These are phyloP conservation scores for Penicillium lividum DNA, from an alignment of 495 filamentous ascomycete genomes.

Conservation along the genomic window DNA sequence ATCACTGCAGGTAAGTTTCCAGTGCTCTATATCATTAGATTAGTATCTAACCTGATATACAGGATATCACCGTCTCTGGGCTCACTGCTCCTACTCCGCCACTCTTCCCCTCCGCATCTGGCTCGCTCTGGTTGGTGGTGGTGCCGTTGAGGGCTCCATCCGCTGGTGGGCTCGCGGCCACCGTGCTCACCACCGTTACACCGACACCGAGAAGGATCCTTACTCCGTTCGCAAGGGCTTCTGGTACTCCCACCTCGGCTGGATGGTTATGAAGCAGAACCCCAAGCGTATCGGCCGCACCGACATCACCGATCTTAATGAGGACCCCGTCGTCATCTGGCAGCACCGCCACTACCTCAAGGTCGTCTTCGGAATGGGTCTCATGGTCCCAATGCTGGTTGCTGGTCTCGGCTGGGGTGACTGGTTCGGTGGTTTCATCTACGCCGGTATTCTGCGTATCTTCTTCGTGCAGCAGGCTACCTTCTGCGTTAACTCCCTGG, in stretches of 20 bases:
- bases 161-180: slow-evolving; percentile 98
- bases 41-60: slow-evolving; percentile 2
- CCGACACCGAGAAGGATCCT: slow-evolving; percentile 98
- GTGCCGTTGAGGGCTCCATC: slow-evolving; percentile 94
- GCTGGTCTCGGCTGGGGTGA: slow-evolving; percentile 89
- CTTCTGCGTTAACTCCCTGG: slow-evolving; percentile 98
- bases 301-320: slow-evolving; percentile 95
- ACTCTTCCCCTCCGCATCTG: slow-evolving; percentile 84
- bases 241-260: slow-evolving; percentile 92
- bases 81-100: slow-evolving; percentile 94
- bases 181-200: slow-evolving; percentile 97
- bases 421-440: slow-evolving; percentile 88
- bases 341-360: slow-evolving; percentile 94
- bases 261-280: slow-evolving; percentile 95
- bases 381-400: slow-evolving; percentile 80
- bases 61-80: slow-evolving; percentile 92
- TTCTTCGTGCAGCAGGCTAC: slow-evolving; percentile 99
- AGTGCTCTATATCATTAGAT: not conserved
- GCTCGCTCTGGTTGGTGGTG: slow-evolving; percentile 87
- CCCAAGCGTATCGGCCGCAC: slow-evolving; percentile 91
- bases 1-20: slow-evolving; percentile 74
- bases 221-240: slow-evolving; percentile 99
- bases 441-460: slow-evolving; percentile 91
- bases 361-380: slow-evolving; percentile 82
- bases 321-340: slow-evolving; percentile 90